Conservation (phyloP, 2,329 filamentous ascomycete genomes). For the Cladosporium sp. region DNA sequence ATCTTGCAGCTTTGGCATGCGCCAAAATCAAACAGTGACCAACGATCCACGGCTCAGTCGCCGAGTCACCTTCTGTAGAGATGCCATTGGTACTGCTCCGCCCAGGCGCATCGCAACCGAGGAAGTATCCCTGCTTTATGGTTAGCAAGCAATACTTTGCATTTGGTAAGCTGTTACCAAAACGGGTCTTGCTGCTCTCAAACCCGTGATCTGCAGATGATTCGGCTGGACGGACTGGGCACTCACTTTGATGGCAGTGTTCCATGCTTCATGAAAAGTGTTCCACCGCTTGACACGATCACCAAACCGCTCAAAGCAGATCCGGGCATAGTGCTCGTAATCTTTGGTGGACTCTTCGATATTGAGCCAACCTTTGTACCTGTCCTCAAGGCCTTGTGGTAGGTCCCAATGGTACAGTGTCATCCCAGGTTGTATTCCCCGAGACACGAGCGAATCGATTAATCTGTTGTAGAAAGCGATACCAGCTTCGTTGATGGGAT, state of each 20-base stretch:
- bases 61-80: conserved; percentile 37
- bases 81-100: conserved; percentile 34
- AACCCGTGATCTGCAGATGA: too few species aligned
- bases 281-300: conserved; percentile 44
- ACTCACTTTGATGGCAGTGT: conserved; percentile 33
- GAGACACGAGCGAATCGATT: conserved; percentile 24
- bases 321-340: conserved; percentile 40
- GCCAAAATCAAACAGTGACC: conserved; percentile 44
- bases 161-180: too few species aligned
- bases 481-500: conserved; percentile 26
- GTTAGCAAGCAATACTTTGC: too few species aligned
- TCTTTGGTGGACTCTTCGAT: conserved; percentile 29
- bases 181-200: too few species aligned
- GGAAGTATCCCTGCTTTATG: conserved; percentile 32
- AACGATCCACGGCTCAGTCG: conserved; percentile 42
- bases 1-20: conserved; percentile 39
- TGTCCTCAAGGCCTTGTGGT: conserved; percentile 25
- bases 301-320: conserved; percentile 41
- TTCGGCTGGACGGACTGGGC: too few species aligned
- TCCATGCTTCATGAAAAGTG: conserved; percentile 45
- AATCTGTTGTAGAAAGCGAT: conserved; percentile 25
- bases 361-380: conserved; percentile 28
- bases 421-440: conserved; percentile 24
- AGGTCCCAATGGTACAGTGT: conserved; percentile 30
- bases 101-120: conserved; percentile 37